These are phyloP conservation scores for Macrocybe gigantea DNA, from an alignment of 768 basidiomycete genomes.

Conservation along the genomic window DNA sequence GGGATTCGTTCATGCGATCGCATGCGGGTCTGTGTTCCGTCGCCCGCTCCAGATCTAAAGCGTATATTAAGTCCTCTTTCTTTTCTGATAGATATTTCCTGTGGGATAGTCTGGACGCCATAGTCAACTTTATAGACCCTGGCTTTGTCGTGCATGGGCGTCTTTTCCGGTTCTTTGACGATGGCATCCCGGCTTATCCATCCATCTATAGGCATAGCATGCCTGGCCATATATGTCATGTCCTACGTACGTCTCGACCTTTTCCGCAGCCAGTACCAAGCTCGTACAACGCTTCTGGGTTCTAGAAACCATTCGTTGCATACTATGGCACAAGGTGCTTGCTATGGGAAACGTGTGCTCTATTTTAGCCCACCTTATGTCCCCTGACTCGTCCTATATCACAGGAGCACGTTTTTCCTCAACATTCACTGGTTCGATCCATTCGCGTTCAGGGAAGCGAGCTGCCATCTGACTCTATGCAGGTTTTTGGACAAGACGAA, in stretches of 20 bases:
- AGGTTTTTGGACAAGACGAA: constrained; percentile 79
- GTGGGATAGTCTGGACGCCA: constrained; percentile 76
- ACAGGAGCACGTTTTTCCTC: constrained; percentile 78
- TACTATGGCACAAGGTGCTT: constrained; percentile 78
- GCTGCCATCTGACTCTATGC: not conserved
- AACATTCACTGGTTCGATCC: constrained; percentile 75
- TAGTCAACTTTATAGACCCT: constrained; percentile 59
- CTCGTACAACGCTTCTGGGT: not conserved
- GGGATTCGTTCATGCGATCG: constrained; percentile 60
- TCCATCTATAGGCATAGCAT: constrained; percentile 43
- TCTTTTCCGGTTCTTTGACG: not conserved
- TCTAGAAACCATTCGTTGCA: constrained; percentile 65
- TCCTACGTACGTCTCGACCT: constrained; percentile 50
- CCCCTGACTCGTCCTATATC: not conserved
- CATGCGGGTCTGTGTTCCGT: constrained; percentile 49
- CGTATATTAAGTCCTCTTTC: not conserved
- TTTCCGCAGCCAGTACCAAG: constrained; percentile 1
- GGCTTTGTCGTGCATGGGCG: constrained; percentile 74
- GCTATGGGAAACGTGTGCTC: constrained; percentile 70
- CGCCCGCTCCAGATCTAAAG: not conserved
- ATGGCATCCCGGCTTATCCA: not conserved
- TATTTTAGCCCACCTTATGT: constrained; percentile 1
- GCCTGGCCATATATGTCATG: constrained; percentile 58
- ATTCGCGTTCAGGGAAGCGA: not conserved
- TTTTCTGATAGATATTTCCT: constrained; percentile 55